Evolutionary conservation across 1,284 basidiomycete species (phyloP), one percentile per base, ranked within the genome.

Genomic region (Ceraceosorus guamensis): DNA sequence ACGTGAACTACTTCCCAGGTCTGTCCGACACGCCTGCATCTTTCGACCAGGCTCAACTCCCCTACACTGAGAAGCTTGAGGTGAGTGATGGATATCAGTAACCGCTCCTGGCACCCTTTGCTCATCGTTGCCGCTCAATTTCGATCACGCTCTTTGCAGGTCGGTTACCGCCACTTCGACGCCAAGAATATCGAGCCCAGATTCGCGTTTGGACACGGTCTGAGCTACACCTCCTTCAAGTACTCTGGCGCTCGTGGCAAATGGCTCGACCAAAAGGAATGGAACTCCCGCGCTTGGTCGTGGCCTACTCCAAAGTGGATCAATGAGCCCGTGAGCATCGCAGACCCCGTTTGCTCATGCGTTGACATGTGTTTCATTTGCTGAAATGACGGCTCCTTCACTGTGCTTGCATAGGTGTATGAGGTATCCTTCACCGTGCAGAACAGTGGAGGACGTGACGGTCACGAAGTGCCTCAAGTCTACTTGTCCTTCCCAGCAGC

Each of bases 161-260:
- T 72, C 33, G 70, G 70, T 61, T 70, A 69, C 52, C 61, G 67
- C 32, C 55, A 60, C 34, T 69, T 66, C 43, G 70, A 72, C 50
- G 30, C 31, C 30, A 55, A 65, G 31, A 55, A 57, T 45, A 70
- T 70, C 47, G 53, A 56, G 54, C 68, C 68, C 8, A 62, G 66
- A 47, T 68, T 56, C 57, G 63, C 56, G 52, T 72, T 72, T 35
- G 70, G 70, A 0, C 62, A 46, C 13, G 70, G 70, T 13, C 56
- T 72, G 2, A 68, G 66, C n/a, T 72, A 70, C 55, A 70, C 68
- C 51, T 58, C 56, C 37, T 73, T 71, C 39, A 44, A 16, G 5
- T 72, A 71, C 48, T 58, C 58, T 6, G 61, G 55, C 33, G 55
- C 63, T 6, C 47, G 58, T 11, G 46, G 61, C 58, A 57, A 60